Evolutionary conservation across 306 rosid species (phyloP), one percentile per base, ranked within the genome.

Genomic region (Vigna radiata): DNA sequence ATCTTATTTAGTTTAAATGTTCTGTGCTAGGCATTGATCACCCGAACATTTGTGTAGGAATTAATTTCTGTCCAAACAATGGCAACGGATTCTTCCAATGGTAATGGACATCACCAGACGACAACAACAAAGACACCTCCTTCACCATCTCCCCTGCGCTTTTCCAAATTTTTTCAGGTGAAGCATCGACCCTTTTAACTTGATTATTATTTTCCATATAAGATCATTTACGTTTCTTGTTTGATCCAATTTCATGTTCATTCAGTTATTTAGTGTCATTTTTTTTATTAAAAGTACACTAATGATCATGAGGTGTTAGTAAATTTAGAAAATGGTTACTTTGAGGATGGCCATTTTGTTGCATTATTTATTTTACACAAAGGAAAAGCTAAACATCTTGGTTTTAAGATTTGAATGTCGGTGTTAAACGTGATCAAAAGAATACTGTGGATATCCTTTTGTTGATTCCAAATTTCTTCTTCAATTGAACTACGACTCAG

Each of bases 141-240:
- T 41, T 17, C 19, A 79, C 98, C 98, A 33, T 93, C 98, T 52
- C 98, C 97, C n/a, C 64, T 93, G 91, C 92, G 98, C 27, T 88
- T 86, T 85, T 92, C 98, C 75, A 93, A 93, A 68, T 93, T 93
- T 76, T 91, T 87, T 73, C 97, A 93, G 96, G 97, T 91, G 55
- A 72, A 67, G 54, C 64, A 6, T 53, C 5, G 29, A 19, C 75
- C 33, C 44, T 58, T 50, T 70, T 6, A 12, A 14, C 9, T 8
- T 27, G 29, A 12, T 19, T 31, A 5, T 3, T 14, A 17, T 50
- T 74, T 66, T 67, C 58, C 75, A 60, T 68, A 71, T 15, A 18
- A 14, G 18, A 44, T 43, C 17, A 17, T 47, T 36, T 46, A 7
- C 44, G 39, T 66, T 67, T 50, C 23, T 29, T 63, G 23, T 15